Evolutionary conservation across 352 stramenopile species (phyloP).

Genomic region (Phytopythium kandeliae): DNA sequence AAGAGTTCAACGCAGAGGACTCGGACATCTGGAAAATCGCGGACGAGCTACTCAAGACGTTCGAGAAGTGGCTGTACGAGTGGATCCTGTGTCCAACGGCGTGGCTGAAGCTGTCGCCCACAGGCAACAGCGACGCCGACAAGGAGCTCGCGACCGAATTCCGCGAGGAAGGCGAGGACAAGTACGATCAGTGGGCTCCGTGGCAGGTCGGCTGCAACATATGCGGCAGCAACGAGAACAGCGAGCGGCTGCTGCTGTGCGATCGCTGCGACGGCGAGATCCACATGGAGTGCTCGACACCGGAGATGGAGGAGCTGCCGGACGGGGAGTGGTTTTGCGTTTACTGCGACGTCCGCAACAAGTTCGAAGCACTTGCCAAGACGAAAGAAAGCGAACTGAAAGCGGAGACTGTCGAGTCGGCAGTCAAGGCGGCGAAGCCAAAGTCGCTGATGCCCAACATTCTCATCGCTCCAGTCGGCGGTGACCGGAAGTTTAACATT

Average conservation of each 20-base stretch:
- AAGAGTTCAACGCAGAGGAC: conserved; percentile 74
- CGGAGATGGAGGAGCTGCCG: conserved; percentile 60
- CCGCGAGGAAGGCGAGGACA: conserved; percentile 46
- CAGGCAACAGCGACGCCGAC: conserved; percentile 40
- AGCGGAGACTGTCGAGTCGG: conserved; percentile 5
- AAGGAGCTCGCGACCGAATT: conserved; percentile 51
- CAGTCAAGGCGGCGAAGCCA: conserved; percentile 5
- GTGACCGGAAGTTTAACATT: conserved; percentile 76
- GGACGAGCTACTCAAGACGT: conserved; percentile 59
- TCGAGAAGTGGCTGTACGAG: conserved; percentile 87
- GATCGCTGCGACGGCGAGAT: conserved; percentile 86
- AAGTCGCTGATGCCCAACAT: conserved; percentile 40
- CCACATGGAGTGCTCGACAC: conserved; percentile 80
- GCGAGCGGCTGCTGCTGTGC: conserved; percentile 75
- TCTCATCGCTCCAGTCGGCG: conserved; percentile 32
- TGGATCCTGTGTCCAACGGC: conserved; percentile 75
- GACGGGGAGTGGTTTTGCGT: conserved; percentile 81
- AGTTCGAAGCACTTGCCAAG: conserved; percentile 26
- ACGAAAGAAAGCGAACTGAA: conserved; percentile 7
- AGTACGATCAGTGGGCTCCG: conserved; percentile 68
- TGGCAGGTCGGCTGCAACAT: conserved; percentile 79
- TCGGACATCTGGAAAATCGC: conserved; percentile 81
- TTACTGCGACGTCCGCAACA: conserved; percentile 55
- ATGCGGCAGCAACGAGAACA: conserved; percentile 69
- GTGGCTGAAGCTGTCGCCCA: conserved; percentile 69